A percentile compares a stretch with the other conserved stretches of the same genome.
These are phyloP conservation scores for Acmispon strigosus DNA, from an alignment of 306 rosid genomes.

Conservation along the genomic window DNA sequence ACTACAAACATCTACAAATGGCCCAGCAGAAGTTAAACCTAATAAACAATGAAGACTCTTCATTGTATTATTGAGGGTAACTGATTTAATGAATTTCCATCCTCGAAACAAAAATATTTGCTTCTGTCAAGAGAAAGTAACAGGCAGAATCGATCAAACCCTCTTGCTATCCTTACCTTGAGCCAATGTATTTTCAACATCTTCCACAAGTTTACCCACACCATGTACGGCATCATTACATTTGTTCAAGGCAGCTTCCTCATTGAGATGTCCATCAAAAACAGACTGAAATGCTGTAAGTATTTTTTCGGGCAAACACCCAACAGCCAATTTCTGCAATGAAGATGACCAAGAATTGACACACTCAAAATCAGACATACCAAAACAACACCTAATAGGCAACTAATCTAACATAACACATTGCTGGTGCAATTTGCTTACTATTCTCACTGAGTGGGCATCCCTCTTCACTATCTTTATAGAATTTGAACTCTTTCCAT, in stretches of 20 bases:
- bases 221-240: conserved; percentile 42
- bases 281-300: conserved; percentile 79
- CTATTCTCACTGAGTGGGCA: conserved; percentile 80
- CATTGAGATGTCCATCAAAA: conserved; percentile 64
- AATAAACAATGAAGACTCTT: neutral
- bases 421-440: conserved; percentile 41
- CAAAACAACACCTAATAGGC: conserved; percentile 8
- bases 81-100: neutral
- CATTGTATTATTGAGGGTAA: neutral
- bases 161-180: conserved; percentile 52
- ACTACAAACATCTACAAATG: neutral
- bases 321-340: conserved; percentile 83
- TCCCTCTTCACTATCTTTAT: conserved; percentile 90
- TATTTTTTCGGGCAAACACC: conserved; percentile 81
- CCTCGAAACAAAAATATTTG: neutral
- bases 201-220: conserved; percentile 55
- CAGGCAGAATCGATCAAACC: neutral
- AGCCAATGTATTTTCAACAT: conserved; percentile 45
- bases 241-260: conserved; percentile 64
- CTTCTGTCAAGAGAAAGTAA: conserved; percentile 1
- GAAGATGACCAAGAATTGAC: conserved; percentile 26
- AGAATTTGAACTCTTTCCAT: conserved; percentile 67
- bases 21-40: neutral
- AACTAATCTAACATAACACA: conserved; percentile 15
- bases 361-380: conserved; percentile 24